These are phyloP conservation scores for Torulaspora quercuum DNA, from an alignment of 805 yeast species.

Conservation along the genomic window DNA sequence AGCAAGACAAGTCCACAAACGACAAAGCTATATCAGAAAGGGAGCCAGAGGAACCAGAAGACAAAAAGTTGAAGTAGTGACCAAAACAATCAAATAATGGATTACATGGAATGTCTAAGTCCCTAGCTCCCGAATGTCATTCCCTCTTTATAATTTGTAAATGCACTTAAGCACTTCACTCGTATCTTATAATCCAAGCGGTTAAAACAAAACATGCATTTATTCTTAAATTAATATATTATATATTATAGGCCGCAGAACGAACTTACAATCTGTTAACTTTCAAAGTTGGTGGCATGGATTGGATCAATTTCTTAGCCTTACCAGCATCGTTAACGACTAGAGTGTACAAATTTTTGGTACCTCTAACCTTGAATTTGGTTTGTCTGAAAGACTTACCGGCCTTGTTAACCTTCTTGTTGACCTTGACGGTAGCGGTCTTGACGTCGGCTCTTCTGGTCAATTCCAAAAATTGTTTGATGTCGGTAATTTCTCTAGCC, in stretches of 20 bases:
- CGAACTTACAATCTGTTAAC: constrained; percentile 48
- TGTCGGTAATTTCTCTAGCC: constrained; percentile 81
- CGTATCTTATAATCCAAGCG: neutral
- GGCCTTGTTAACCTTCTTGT: constrained; percentile 73
- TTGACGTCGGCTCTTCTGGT: constrained; percentile 94
- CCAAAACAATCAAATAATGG: too few species aligned
- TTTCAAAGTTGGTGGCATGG: constrained; percentile 91
- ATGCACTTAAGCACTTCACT: neutral
- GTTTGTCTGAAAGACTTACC: constrained; percentile 89
- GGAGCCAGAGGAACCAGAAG: constrained; percentile 1
- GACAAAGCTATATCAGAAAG: too few species aligned
- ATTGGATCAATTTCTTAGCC: constrained; percentile 96
- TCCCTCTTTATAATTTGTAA: neutral
- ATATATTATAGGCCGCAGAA: constrained; percentile 16
- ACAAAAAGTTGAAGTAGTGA: constrained; percentile 9
- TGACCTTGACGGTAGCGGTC: constrained; percentile 91
- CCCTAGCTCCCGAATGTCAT: too few species aligned
- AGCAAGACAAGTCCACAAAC: too few species aligned
- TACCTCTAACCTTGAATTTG: constrained; percentile 98
- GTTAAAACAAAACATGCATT: constrained; percentile 21
- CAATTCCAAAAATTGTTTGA: constrained; percentile 95
- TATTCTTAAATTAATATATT: constrained; percentile 18
- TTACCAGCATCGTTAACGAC: constrained; percentile 92
- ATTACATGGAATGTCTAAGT: too few species aligned
- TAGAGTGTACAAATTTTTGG: constrained; percentile 91